Evolutionary conservation across 208 protist genomes (phyloP).

Genomic region (Acanthamoeba royreba): DNA sequence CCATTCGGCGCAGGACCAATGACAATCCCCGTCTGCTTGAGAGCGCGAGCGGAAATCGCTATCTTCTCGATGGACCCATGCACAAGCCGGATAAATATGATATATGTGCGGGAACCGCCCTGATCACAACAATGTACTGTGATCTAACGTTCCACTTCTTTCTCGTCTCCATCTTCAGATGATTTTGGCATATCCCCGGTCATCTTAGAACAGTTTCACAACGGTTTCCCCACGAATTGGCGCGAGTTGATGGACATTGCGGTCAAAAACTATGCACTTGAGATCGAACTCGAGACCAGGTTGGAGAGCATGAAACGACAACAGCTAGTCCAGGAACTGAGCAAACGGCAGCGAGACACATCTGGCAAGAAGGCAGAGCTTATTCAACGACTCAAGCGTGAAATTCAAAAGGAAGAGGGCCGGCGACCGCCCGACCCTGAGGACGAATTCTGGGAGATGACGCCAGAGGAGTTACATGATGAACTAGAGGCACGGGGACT

Average conservation of each 20-base stretch:
- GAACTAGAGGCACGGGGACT: neutral
- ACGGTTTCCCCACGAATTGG: neutral
- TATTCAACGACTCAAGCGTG: neutral
- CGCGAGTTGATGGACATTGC: neutral
- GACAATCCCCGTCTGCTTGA: neutral
- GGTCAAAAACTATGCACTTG: neutral
- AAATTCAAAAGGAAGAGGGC: neutral
- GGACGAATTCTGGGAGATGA: neutral
- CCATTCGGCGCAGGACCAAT: neutral
- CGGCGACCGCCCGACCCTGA: neutral
- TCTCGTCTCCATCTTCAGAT: neutral
- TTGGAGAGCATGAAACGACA: neutral
- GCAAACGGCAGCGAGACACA: neutral
- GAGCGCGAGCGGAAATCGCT: neutral
- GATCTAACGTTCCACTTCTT: neutral
- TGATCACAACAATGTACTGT: neutral
- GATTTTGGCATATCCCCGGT: neutral
- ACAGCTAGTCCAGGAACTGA: neutral
- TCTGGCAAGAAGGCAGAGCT: neutral
- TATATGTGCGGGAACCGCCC: neutral
- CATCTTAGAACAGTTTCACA: neutral
- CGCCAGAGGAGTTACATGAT: neutral
- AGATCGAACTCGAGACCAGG: neutral
- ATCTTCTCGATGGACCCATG: neutral
- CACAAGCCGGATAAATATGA: no score